Base-by-base conservation (phyloP, 1,284 basidiomycete species). In the Ceratobasidium sp. region DNA sequence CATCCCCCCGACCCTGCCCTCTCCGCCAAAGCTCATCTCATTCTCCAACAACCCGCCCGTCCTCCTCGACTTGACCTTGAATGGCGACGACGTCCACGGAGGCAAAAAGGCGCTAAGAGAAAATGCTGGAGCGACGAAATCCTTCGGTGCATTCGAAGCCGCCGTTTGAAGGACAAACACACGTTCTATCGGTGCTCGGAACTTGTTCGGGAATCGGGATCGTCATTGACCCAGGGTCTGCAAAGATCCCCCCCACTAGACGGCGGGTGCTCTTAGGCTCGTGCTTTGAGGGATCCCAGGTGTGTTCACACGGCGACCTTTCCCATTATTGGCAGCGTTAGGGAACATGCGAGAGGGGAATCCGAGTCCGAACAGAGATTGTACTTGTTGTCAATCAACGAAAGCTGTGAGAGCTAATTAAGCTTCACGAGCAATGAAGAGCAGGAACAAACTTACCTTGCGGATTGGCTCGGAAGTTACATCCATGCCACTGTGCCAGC, bases 401-500 rank as follows among this genome's bases (percentile, higher is more conserved):
- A 74, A 4, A 74, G 59, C 71, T 74, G 46, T 23, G 65, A 41
- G 18, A 27, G 20, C 16, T 52, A 48, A 44, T 64, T 59, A 52
- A 46, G 30, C 18, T 20, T 18, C 23, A 44, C 44, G 71, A 64
- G 65, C 59, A 65, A 48, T 48, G 65, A 52, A 44, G 7, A 33
- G 38, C 27, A 33, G 23, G 30, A 27, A 8, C 18, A 52, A 44
- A 60, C 68, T 12, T 44, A 64, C 60, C 50, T 71, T 68, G 16
- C 78, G 62, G 62, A 78, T 62, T 44, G 64, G 62, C 27, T 66
- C 60, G 3, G 77, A 62, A 59, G 38, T 62, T 16, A 44, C 50
- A 35, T 68, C 71, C 60, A 78, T 74, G 33, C 78, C 54, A 7
- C 78, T 62, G 62, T 73, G 57, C 66, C 74, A 68, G 59, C 62